phyloP scores from a whole-genome alignment of 129 eudicot genomes.

The Flaveria brownii region DNA sequence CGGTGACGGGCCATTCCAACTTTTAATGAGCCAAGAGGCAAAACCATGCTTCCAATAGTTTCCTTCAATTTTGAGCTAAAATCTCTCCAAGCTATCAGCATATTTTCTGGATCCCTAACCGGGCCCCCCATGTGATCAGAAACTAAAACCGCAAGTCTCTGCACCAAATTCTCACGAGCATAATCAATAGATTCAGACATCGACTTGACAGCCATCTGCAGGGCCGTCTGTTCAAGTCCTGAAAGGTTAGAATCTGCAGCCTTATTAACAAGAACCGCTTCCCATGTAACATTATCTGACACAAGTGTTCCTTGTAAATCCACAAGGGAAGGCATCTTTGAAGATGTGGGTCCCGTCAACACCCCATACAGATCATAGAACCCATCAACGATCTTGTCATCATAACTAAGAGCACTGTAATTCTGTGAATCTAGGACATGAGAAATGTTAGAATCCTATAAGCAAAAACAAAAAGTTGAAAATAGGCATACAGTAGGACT shows the following conservation, averaged over 20 bases:
- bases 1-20: conserved; percentile 94
- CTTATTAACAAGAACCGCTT: conserved; percentile 79
- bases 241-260: conserved; percentile 65
- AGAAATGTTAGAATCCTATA: conserved; percentile 54
- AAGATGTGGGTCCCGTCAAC: conserved; percentile 52
- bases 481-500: conserved; percentile 22
- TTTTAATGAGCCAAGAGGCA: conserved; percentile 88
- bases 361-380: conserved; percentile 90
- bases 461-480: conserved; percentile 19
- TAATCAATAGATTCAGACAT: conserved; percentile 48
- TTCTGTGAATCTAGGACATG: conserved; percentile 83
- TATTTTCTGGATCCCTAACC: conserved; percentile 74
- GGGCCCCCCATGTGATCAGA: conserved; percentile 96
- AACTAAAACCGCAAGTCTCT: conserved; percentile 74
- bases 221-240: conserved; percentile 61
- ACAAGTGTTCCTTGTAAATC: conserved; percentile 71
- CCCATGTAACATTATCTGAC: conserved; percentile 73
- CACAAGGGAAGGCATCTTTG: conserved; percentile 82
- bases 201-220: conserved; percentile 54
- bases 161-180: conserved; percentile 44
- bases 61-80: conserved; percentile 52
- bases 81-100: conserved; percentile 81
- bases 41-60: conserved; percentile 77
- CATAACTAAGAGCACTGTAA: conserved; percentile 89
- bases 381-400: conserved; percentile 89